Evolutionary conservation across 768 basidiomycete genomes (phyloP).

Genomic region (Astraeus odoratus): DNA sequence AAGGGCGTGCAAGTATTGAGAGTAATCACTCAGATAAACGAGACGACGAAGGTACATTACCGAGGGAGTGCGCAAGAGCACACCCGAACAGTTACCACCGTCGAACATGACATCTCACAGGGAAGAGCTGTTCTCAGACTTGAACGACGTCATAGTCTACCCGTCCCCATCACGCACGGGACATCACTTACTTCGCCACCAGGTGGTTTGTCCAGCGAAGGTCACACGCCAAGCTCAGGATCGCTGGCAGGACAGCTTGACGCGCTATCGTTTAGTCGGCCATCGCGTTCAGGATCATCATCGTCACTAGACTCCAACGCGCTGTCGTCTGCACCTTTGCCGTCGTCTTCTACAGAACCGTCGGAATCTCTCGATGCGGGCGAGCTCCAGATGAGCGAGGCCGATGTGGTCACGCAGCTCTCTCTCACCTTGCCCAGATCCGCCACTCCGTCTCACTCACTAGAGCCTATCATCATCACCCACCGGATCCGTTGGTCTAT

Average conservation of each 20-base stretch:
- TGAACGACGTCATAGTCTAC: constrained; percentile 9
- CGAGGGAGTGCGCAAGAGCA: constrained; percentile 54
- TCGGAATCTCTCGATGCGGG: constrained; percentile 6
- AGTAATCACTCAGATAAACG: constrained; percentile 64
- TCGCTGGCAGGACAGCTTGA: constrained; percentile 6
- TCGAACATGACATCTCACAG: constrained; percentile 61
- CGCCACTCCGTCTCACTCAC: constrained; percentile 60
- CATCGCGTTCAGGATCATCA: constrained; percentile 11
- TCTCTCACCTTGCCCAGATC: constrained; percentile 52
- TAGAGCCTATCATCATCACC: constrained; percentile 67
- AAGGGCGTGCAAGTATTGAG: constrained; percentile 76
- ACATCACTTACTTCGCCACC: constrained; percentile 10
- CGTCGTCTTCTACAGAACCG: constrained; percentile 4
- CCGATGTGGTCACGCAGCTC: constrained; percentile 56
- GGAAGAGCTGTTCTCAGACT: constrained; percentile 43
- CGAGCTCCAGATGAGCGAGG: constrained; percentile 22
- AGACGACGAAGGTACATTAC: constrained; percentile 58
- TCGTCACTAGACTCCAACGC: constrained; percentile 8
- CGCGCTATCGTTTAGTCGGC: constrained; percentile 11
- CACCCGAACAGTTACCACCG: constrained; percentile 51
- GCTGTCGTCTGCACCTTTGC: neutral
- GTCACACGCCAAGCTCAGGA: constrained; percentile 11
- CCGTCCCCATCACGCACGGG: constrained; percentile 1
- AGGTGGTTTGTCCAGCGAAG: constrained; percentile 11
- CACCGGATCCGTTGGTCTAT: constrained; percentile 83